A percentile compares a stretch with the other conserved stretches of the same genome.
These are phyloP conservation scores for Serendipita sp. DNA, from an alignment of 768 basidiomycete genomes.

Conservation along the genomic window DNA sequence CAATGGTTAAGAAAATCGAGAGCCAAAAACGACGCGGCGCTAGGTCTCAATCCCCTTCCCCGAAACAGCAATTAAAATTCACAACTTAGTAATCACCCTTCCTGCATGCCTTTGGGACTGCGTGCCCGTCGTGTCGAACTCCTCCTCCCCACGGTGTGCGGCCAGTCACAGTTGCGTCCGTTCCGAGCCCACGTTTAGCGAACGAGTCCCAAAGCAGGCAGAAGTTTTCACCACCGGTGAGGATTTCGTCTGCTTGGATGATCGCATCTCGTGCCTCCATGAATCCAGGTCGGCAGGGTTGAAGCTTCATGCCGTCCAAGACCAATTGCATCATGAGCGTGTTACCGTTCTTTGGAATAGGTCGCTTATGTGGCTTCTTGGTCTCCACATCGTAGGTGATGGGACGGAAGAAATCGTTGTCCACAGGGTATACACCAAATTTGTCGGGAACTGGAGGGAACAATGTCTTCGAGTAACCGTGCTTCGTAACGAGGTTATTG, in stretches of 20 bases:
- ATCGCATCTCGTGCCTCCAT: slow-evolving; percentile 82
- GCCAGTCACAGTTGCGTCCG: slow-evolving; percentile 54
- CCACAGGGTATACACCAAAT: slow-evolving; percentile 42
- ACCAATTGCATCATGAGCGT: slow-evolving; percentile 71
- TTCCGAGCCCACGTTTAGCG: slow-evolving; percentile 49
- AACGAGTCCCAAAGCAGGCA: slow-evolving; percentile 82
- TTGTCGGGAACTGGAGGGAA: slow-evolving; percentile 61
- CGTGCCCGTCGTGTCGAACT: slow-evolving; percentile 26
- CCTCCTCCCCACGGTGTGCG: slow-evolving; percentile 91
- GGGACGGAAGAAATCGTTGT: slow-evolving; percentile 59
- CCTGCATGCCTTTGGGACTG: neutral
- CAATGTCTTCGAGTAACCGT: slow-evolving; percentile 61
- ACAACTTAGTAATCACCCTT: too few species aligned
- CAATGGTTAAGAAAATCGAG: too few species aligned
- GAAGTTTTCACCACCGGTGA: slow-evolving; percentile 86
- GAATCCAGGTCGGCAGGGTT: slow-evolving; percentile 79
- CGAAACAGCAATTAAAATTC: too few species aligned
- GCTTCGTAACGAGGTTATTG: slow-evolving; percentile 57
- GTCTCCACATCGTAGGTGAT: slow-evolving; percentile 22
- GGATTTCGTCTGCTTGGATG: slow-evolving; percentile 72
- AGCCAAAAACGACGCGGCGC: too few species aligned
- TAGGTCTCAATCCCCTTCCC: too few species aligned
- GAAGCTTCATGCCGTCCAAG: slow-evolving; percentile 85
- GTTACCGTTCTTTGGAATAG: slow-evolving; percentile 81
- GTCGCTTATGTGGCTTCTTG: slow-evolving; percentile 32